A percentile compares a stretch with the other conserved stretches of the same genome.
Evolutionary conservation across 2,329 filamentous ascomycete species (phyloP).

Genomic region (Bipolaris sorokiniana): DNA sequence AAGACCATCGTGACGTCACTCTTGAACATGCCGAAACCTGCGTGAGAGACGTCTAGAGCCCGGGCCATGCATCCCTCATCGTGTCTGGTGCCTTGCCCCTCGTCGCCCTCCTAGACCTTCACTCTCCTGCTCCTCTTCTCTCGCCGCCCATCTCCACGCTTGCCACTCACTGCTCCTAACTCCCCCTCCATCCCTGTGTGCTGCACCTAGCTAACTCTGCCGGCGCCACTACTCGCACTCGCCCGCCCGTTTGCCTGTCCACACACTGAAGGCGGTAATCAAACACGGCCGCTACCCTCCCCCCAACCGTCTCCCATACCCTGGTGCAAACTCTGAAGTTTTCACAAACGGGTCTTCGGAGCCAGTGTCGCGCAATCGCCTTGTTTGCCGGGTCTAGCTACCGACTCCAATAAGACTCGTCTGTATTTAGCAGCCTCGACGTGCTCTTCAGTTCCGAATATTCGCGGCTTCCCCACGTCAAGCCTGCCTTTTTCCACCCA

Average conservation of each 20-base stretch:
- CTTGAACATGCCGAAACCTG: constrained; percentile 18
- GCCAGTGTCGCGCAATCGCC: constrained; percentile 16
- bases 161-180: constrained; percentile 24
- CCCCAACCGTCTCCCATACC: background rate
- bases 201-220: constrained; percentile 18
- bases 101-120: constrained; percentile 18
- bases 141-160: constrained; percentile 31
- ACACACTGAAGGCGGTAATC: constrained; percentile 12
- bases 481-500: constrained; percentile 19
- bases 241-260: constrained; percentile 22
- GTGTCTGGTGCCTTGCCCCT: constrained; percentile 18
- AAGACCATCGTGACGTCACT: constrained; percentile 25
- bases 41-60: constrained; percentile 13
- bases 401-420: constrained; percentile 21
- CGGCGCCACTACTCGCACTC: constrained; percentile 26
- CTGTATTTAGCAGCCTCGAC: constrained; percentile 35
- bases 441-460: constrained; percentile 27
- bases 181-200: constrained; percentile 26
- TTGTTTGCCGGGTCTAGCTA: constrained; percentile 23
- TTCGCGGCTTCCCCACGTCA: constrained; percentile 22
- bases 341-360: constrained; percentile 5
- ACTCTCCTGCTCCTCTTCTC: constrained; percentile 21
- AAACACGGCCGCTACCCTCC: constrained; percentile 2
- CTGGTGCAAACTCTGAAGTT: constrained; percentile 16
- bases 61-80: constrained; percentile 15